Base-by-base conservation (phyloP, 805 yeast species). In the Priceomyces melissophilus region DNA sequence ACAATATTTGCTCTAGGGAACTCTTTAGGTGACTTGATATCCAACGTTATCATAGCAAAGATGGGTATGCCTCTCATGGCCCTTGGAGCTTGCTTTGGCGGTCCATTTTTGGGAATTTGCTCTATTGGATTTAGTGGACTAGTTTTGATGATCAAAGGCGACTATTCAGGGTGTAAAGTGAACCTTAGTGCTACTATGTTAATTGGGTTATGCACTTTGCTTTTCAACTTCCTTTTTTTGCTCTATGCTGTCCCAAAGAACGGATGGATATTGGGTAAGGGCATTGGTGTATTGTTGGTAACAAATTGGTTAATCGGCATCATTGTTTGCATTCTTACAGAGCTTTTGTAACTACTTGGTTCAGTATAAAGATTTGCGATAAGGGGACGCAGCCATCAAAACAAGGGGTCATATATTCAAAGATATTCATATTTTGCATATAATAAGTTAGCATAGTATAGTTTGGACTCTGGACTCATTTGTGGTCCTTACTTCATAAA, bases 61-160 rank as follows among this genome's bases (percentile, higher is more conserved):
- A 76, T 87, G 73, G 96, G 96, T 0, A 81, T 79, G 64, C 87
- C 96, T 0, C 73, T 84, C 35, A 85, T 91, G 85, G 97, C 97
- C 0, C 69, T 93, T n/a, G 86, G 93, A 23, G 96, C 97, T 0
- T 90, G 98, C 55, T 84, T 90, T 58, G 98, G 97, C 0, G 88
- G 96, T 1, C 98, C 98, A 0, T 63, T 91, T 42, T 59, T 93
- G 32, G 84, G 89, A 39, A 65, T 93, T 9, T 69, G 90, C 30
- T 95, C 97, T 0, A 65, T 91, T 44, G 96, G 97, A 0, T 53
- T 83, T 4, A 84, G 86, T 49, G 89, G 91, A 0, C 45, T 87
- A 27, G 26, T 62, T 5, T 37, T 55, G 2, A 37, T 48, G 3
- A 41, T 43, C 2, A 42, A 41, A 20, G 32, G 32, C 15, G 41